These are phyloP conservation scores for Knufia fluminis DNA, from an alignment of 2,329 filamentous ascomycete genomes.

Conservation along the genomic window DNA sequence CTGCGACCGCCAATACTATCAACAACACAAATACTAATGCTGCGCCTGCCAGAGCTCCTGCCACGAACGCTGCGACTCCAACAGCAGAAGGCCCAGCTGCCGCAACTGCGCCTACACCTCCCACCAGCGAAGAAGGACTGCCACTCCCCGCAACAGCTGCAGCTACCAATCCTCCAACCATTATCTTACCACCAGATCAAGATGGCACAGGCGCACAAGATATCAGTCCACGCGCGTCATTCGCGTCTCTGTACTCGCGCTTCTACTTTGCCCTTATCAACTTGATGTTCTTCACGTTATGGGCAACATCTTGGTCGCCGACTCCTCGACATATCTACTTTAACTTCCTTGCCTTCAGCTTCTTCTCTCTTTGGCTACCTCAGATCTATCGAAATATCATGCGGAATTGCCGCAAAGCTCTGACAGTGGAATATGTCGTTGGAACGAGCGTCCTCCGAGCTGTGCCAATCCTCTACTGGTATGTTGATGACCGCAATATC, in stretches of 20 bases:
- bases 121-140: conserved; percentile 26
- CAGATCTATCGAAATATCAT: conserved; percentile 86
- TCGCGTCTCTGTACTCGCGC: conserved; percentile 51
- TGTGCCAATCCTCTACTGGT: conserved; percentile 77
- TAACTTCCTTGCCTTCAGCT: conserved; percentile 58
- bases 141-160: conserved; percentile 45
- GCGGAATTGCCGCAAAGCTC: conserved; percentile 81
- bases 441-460: conserved; percentile 74
- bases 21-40: background rate
- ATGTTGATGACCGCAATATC: conserved; percentile 67
- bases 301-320: conserved; percentile 49
- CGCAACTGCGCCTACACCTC: background rate
- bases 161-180: conserved; percentile 38
- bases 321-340: conserved; percentile 46
- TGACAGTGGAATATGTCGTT: conserved; percentile 84
- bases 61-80: conserved; percentile 4
- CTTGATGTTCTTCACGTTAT: conserved; percentile 50
- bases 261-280: conserved; percentile 53
- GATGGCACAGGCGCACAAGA: conserved; percentile 43
- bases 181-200: conserved; percentile 49
- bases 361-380: conserved; percentile 84
- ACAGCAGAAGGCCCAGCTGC: background rate
- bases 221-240: conserved; percentile 33
- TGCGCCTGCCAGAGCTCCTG: background rate
- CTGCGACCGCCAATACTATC: background rate